phyloP scores from a whole-genome alignment of 345 rosid species.

The Populus davidiana region DNA sequence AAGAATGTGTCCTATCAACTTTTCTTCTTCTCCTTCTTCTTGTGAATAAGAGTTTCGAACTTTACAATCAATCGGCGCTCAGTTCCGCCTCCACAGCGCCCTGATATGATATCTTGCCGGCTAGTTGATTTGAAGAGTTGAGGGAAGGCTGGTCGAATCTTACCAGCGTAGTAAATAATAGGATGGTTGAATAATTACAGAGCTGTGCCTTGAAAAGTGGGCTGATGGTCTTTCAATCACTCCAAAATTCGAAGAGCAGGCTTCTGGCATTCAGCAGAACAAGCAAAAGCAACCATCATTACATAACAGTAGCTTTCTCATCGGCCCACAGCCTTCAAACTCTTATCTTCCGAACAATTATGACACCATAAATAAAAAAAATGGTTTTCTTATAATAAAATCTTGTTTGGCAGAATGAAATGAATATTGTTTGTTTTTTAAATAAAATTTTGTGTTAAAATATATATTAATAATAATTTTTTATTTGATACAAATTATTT shows the following conservation, averaged over 20 bases:
- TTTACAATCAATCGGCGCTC: too few relatives aligned
- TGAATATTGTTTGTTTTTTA: too few relatives aligned
- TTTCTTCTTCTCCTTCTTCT: too few relatives aligned
- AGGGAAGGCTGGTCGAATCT: background rate
- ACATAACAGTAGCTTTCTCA: background rate
- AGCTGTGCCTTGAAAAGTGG: background rate
- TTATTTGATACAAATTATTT: too few relatives aligned
- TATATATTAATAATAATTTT: too few relatives aligned
- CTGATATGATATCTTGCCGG: background rate
- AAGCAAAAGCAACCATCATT: background rate
- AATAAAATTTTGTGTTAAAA: too few relatives aligned
- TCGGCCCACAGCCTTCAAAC: background rate
- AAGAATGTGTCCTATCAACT: too few relatives aligned
- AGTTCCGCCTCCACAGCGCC: too few relatives aligned
- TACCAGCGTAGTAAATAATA: background rate
- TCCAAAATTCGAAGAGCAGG: background rate
- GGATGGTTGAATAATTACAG: background rate
- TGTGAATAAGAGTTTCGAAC: too few relatives aligned
- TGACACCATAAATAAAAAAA: too few relatives aligned
- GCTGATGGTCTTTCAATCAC: background rate
- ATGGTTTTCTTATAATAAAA: too few relatives aligned
- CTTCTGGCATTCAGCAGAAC: background rate
- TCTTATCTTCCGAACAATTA: background rate
- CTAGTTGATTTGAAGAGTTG: conserved; percentile 6
- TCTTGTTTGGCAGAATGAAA: too few relatives aligned